A percentile compares a stretch with the other conserved stretches of the same genome.
Conservation (phyloP, 148 eudicot species). For the Heliamphora exappendiculata region DNA sequence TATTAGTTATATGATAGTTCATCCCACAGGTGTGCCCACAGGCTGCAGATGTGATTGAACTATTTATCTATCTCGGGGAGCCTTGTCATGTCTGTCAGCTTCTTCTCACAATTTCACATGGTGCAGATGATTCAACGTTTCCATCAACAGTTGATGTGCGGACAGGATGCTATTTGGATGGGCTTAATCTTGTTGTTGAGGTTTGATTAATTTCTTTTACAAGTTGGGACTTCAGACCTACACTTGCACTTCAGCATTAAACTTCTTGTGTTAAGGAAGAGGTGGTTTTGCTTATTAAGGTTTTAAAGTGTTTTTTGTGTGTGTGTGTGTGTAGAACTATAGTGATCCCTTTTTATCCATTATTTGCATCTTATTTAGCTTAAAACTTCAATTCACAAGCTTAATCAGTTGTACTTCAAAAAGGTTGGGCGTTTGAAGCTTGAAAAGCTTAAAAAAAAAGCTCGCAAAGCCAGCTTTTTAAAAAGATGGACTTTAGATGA, state of each 20-base stretch:
- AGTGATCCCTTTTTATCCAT: too few relatives aligned
- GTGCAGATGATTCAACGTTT: constrained; percentile 90
- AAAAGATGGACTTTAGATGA: too few relatives aligned
- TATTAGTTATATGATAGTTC: constrained; percentile 17
- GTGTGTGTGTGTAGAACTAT: too few relatives aligned
- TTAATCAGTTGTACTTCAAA: too few relatives aligned
- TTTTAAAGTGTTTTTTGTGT: background rate
- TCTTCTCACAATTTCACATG: constrained; percentile 91
- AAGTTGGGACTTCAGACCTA: constrained; percentile 5
- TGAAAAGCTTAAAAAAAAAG: too few relatives aligned
- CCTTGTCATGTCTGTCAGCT: constrained; percentile 99
- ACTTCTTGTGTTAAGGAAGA: background rate
- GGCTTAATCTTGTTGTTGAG: constrained; percentile 89
- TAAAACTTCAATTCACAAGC: too few relatives aligned
- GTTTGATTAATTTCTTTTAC: constrained; percentile 37
- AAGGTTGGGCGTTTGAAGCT: too few relatives aligned
- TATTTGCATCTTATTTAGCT: too few relatives aligned
- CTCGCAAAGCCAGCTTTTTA: too few relatives aligned
- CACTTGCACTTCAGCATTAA: background rate
- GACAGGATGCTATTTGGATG: constrained; percentile 80
- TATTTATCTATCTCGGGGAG: constrained; percentile 87
- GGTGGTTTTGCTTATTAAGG: background rate
- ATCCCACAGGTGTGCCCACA: constrained; percentile 75
- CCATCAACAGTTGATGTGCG: constrained; percentile 95
- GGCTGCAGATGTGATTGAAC: constrained; percentile 86